A percentile compares a stretch with the other conserved stretches of the same genome.
Evolutionary conservation across 768 basidiomycete species (phyloP).

Genomic region (Agrocybe pediades): DNA sequence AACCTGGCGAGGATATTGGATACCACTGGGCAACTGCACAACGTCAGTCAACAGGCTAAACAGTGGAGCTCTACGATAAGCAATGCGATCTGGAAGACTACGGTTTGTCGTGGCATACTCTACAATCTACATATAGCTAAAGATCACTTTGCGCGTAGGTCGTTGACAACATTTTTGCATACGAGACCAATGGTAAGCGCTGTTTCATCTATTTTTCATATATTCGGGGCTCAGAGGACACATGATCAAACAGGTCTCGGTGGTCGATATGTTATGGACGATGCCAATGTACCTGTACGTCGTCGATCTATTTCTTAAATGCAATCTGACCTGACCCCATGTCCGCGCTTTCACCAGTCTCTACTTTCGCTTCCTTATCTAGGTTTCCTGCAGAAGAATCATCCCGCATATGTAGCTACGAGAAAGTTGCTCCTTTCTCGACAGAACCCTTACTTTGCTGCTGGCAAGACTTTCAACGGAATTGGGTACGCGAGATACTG

Average conservation of each 20-base stretch:
- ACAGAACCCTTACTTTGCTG: slow-evolving; percentile 70
- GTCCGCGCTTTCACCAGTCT: slow-evolving; percentile 42
- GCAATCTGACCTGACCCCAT: neutral
- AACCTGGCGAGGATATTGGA: slow-evolving; percentile 65
- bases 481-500: slow-evolving; percentile 50
- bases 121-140: neutral
- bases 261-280: slow-evolving; percentile 79
- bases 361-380: slow-evolving; percentile 80
- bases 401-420: slow-evolving; percentile 67
- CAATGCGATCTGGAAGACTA: slow-evolving; percentile 62
- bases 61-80: slow-evolving; percentile 59
- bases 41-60: slow-evolving; percentile 55
- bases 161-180: slow-evolving; percentile 68
- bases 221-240: too few species aligned
- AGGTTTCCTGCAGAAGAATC: slow-evolving; percentile 64
- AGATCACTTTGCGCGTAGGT: slow-evolving; percentile 38
- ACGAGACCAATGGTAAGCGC: slow-evolving; percentile 76
- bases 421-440: slow-evolving; percentile 60
- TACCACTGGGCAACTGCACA: slow-evolving; percentile 42
- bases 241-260: slow-evolving; percentile 59
- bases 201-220: too few species aligned
- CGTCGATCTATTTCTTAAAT: neutral
- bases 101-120: slow-evolving; percentile 40
- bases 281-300: slow-evolving; percentile 80
- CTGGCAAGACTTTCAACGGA: slow-evolving; percentile 65